Percentiles rank a stretch among this genome's conserved stretches.
These are phyloP conservation scores for Penicillium sp. DNA, from an alignment of 2,329 filamentous ascomycete genomes.

Conservation along the genomic window DNA sequence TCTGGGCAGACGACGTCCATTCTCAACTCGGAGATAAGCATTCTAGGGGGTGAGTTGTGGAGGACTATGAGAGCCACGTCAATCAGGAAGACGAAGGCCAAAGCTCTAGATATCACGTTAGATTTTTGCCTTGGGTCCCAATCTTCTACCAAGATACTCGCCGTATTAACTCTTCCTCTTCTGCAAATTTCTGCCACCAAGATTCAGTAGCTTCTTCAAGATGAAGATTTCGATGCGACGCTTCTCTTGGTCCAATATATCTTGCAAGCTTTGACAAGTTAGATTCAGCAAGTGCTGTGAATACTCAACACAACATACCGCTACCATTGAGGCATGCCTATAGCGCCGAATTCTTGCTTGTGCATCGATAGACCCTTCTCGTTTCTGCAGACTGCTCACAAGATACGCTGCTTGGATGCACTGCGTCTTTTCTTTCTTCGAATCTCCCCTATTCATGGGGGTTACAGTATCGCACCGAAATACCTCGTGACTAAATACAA, in stretches of 20 bases:
- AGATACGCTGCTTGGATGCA: conserved; percentile 26
- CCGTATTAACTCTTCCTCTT: conserved; percentile 29
- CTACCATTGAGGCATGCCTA: conserved; percentile 25
- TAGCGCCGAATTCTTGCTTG: conserved; percentile 22
- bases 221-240: conserved; percentile 14
- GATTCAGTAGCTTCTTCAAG: conserved; percentile 5
- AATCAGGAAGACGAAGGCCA: conserved; percentile 29
- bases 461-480: conserved; percentile 2
- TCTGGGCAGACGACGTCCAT: conserved; percentile 29
- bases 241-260: conserved; percentile 16
- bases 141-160: not conserved
- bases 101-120: conserved; percentile 16
- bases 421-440: conserved; percentile 18
- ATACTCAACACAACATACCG: conserved; percentile 9
- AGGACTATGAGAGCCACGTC: conserved; percentile 31
- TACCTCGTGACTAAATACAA: conserved; percentile 19
- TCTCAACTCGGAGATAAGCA: conserved; percentile 26
- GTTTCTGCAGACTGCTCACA: conserved; percentile 25
- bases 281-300: not conserved
- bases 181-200: conserved; percentile 24
- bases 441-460: not conserved
- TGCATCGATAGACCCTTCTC: conserved; percentile 22
- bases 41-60: conserved; percentile 29
- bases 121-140: not conserved
- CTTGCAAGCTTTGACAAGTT: conserved; percentile 14